Base-by-base conservation (phyloP, 1,284 basidiomycete species). In the Moesziomyces antarcticus region DNA sequence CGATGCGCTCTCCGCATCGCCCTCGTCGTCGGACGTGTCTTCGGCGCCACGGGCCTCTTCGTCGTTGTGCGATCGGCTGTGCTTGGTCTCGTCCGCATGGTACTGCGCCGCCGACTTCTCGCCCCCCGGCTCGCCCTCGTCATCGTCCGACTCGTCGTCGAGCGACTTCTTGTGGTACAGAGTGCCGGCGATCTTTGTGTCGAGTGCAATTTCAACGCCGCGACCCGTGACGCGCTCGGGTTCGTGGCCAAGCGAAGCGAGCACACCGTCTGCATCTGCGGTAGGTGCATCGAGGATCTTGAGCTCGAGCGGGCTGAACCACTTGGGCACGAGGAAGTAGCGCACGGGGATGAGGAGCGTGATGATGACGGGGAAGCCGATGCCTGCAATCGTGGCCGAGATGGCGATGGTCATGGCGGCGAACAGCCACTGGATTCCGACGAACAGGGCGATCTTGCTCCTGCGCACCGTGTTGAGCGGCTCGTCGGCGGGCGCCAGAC, bases 361-460 rank as follows among this genome's bases (percentile, higher is more conserved):
- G 80, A 97, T 97, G 70, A 97, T 89, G 43, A 97, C 88, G 0
- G 94, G 94, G 83, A 97, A 97, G 1, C 92, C 93, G 59, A 97
- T 93, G 0, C 74, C 71, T 40, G 84, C 80, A 54, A 93, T 91
- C 0, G 94, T 97, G 83, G 97, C 94, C 0, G 93, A 94, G 75
- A 97, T 91, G 0, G 92, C 92, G 82, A 97, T 93, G 0, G 94
- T 95, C 7, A 91, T 90, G 0, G 91, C 94, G 75, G 97, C 97
- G 13, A 91, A 93, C 7, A 92, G 72, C 54, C 97, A 88, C 84
- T 98, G 93, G 37, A 97, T 88, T 6, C 86, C 85, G 1, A 93
- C 86, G 82, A 94, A 97, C 8, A 93, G 84, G n/a, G 90, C 77
- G 56, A 97, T 90, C 42, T 91, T 88, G 0, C 89, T 90, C 79